Percentiles rank a stretch among this genome's conserved stretches.
phyloP scores from a whole-genome alignment of 495 filamentous ascomycete genomes.

The Xylaria bambusicola region DNA sequence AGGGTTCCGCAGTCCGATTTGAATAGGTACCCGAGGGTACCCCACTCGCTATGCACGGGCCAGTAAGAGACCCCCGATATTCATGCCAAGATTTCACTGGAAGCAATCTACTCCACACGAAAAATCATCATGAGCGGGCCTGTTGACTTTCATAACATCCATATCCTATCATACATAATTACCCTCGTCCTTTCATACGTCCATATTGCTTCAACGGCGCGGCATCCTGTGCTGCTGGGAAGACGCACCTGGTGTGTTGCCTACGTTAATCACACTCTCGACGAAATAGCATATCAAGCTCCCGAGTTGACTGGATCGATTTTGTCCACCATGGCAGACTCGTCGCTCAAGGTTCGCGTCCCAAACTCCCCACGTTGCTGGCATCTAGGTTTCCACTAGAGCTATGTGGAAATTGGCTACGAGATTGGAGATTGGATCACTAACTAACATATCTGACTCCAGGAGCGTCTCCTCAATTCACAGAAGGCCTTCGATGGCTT shows the following conservation, averaged over 20 bases:
- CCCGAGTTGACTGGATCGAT: not conserved
- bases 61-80: not conserved
- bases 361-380: slow-evolving; percentile 3
- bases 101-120: slow-evolving; percentile 33
- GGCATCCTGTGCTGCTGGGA: not conserved
- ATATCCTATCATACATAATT: slow-evolving; percentile 29
- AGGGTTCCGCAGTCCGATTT: no score
- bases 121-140: slow-evolving; percentile 22
- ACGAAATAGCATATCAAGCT: not conserved
- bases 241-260: not conserved
- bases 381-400: not conserved
- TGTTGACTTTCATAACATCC: not conserved
- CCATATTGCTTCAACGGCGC: not conserved
- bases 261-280: not conserved
- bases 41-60: not conserved
- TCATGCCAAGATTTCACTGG: slow-evolving; percentile 36
- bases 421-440: slow-evolving; percentile 13
- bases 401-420: slow-evolving; percentile 13
- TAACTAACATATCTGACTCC: slow-evolving; percentile 26
- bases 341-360: slow-evolving; percentile 39
- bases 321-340: slow-evolving; percentile 31
- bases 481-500: slow-evolving; percentile 87
- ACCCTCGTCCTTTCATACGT: not conserved
- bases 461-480: slow-evolving; percentile 87
- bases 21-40: no score